Conservation (phyloP, 2,329 filamentous ascomycete genomes). For the Aspergillus fructus region DNA sequence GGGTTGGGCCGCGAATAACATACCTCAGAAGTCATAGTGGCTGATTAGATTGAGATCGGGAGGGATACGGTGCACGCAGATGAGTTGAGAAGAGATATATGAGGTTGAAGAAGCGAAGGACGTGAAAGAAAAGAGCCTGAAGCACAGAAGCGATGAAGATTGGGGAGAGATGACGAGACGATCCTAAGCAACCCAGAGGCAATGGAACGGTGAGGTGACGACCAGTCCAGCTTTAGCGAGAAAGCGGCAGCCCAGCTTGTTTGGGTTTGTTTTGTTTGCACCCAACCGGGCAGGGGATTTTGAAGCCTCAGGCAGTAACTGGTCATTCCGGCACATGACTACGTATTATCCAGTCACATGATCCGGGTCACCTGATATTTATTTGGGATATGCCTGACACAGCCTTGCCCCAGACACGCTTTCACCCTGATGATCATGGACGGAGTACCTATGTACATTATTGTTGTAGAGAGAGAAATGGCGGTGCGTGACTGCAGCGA, state of each 20-base stretch:
- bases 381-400: too few species aligned
- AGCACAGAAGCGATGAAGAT: conserved; percentile 12
- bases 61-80: conserved; percentile 21
- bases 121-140: conserved; percentile 11
- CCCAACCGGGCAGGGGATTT: not conserved
- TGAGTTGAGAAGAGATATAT: conserved; percentile 18
- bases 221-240: conserved; percentile 25
- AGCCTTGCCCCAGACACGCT: too few species aligned
- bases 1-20: conserved; percentile 40
- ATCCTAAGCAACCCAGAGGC: conserved; percentile 23
- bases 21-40: conserved; percentile 65
- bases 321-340: not conserved
- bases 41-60: conserved; percentile 49
- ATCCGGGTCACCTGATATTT: not conserved
- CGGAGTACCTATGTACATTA: too few species aligned
- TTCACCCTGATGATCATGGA: too few species aligned
- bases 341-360: not conserved
- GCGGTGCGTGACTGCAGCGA: not conserved
- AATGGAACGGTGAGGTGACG: conserved; percentile 29
- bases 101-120: conserved; percentile 14
- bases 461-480: not conserved
- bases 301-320: conserved; percentile 17
- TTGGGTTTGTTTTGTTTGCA: conserved; percentile 24
- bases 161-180: conserved; percentile 19
- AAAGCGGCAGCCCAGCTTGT: conserved; percentile 18